Evolutionary conservation across 2,329 filamentous ascomycete species (phyloP).

Genomic region (Capronia epimyces): DNA sequence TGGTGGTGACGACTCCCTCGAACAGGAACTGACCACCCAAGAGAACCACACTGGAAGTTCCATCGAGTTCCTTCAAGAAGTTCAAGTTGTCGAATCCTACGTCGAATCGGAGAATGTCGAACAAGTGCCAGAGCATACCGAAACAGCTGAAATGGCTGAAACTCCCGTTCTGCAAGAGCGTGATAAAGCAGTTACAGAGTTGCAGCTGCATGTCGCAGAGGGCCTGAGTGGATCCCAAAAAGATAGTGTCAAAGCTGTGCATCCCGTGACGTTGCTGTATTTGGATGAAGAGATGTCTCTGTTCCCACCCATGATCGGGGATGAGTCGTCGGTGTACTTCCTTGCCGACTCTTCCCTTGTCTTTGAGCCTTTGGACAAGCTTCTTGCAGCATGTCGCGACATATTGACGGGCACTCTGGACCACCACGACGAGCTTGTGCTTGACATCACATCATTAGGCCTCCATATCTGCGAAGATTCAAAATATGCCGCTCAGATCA

Average conservation of each 20-base stretch:
- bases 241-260: slow-evolving; percentile 22
- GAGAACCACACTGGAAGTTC: neutral
- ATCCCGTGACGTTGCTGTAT: slow-evolving; percentile 53
- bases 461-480: slow-evolving; percentile 55
- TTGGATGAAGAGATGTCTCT: slow-evolving; percentile 52
- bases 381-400: slow-evolving; percentile 53
- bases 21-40: neutral
- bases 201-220: slow-evolving; percentile 1
- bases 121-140: neutral
- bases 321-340: slow-evolving; percentile 52
- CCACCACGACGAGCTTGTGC: slow-evolving; percentile 53
- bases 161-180: neutral
- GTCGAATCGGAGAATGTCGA: neutral
- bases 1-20: neutral
- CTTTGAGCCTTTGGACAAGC: slow-evolving; percentile 48
- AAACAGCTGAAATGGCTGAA: neutral
- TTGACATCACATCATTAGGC: slow-evolving; percentile 52
- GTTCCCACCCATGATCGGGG: slow-evolving; percentile 50
- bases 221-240: neutral
- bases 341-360: slow-evolving; percentile 52
- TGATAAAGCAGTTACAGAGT: neutral
- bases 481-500: slow-evolving; percentile 44
- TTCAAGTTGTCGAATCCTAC: neutral
- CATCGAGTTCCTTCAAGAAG: neutral
- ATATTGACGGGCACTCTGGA: slow-evolving; percentile 50